Base-by-base conservation (phyloP, 2,329 filamentous ascomycete species). In the Penicillium sp. region DNA sequence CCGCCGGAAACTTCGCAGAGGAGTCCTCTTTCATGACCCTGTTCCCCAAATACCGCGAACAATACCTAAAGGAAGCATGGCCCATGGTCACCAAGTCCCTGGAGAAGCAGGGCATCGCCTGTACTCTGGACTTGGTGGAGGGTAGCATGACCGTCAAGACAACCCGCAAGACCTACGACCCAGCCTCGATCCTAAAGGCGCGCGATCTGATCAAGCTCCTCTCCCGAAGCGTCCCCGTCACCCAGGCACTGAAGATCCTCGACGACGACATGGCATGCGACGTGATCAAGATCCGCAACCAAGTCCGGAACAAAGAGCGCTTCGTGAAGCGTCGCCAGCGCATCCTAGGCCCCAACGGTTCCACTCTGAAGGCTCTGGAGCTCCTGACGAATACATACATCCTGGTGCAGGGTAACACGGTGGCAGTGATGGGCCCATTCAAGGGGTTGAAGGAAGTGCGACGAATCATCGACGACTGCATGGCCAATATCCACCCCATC, bases 101-200 rank as follows among this genome's bases (percentile, higher is more conserved):
- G 52, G 88, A 95, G 64, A 95, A 93, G 72, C 78, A 81, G 49
- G 90, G 91, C 58, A 89, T 98, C 41, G 89, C 88, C 38, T 96
- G 92, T 67, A 91, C 88, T 7, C 82, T 98, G 24, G 92, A 98
- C 75, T 78, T 98, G 69, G 87, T 97, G 4, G 91, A 97, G 70
- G 93, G 93, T 66, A 89, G 84, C 68, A 97, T 97, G 92, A 91
- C 88, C 0, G 92, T 97, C 57, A 95, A 92, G 73, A 97, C 93
- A 23, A 97, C 92, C 6, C 79, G 87, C 63, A 91, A 91, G 70
- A 95, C 90, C 3, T 95, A 79, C 68, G 93, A 98, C 66, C 93
- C 93, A 6, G 90, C 91, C 5, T 82, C 91, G 4, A 95, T 98
- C 50, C 80, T 98, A 47, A 95, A 96, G 60, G 91, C 92, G 13